A percentile compares a stretch with the other conserved stretches of the same genome.
Conservation (phyloP, 2,329 filamentous ascomycete species). For the Colletotrichum navitas region DNA sequence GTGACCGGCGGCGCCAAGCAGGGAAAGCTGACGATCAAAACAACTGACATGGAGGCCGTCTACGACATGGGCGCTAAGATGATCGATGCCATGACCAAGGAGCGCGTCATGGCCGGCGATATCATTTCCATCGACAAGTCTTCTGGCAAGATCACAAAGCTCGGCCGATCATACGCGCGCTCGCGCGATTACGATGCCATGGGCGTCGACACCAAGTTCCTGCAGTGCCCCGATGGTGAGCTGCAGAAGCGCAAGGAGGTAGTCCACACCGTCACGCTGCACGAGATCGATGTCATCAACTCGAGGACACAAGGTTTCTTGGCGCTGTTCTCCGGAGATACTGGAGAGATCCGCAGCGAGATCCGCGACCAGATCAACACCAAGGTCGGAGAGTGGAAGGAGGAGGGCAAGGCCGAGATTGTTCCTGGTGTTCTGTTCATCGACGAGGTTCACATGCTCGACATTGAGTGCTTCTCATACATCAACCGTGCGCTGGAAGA, state of each 20-base stretch:
- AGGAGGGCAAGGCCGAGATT: conserved; percentile 98
- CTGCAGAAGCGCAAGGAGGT: conserved; percentile 97
- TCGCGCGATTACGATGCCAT: conserved; percentile 99
- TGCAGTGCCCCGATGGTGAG: conserved; percentile 97
- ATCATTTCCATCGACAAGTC: conserved; percentile 99
- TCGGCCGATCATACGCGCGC: conserved; percentile 93
- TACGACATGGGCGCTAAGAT: conserved; percentile 99
- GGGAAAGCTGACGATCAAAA: conserved; percentile 99
- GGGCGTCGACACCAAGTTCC: conserved; percentile 97
- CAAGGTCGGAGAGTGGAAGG: conserved; percentile 98
- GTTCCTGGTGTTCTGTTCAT: conserved; percentile 98
- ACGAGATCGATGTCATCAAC: conserved; percentile 99
- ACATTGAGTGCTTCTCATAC: conserved; percentile 99
- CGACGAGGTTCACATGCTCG: conserved; percentile 99
- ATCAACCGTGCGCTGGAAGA: conserved; percentile 97
- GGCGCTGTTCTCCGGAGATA: conserved; percentile 97
- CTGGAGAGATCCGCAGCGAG: conserved; percentile 96
- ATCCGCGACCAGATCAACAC: conserved; percentile 99
- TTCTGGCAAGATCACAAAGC: conserved; percentile 96
- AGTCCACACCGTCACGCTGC: conserved; percentile 94
- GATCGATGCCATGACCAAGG: conserved; percentile 99
- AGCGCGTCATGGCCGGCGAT: conserved; percentile 98
- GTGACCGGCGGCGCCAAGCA: conserved; percentile 98
- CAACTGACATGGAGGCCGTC: conserved; percentile 99
- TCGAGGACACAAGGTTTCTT: conserved; percentile 98